A percentile compares a stretch with the other conserved stretches of the same genome.
These are phyloP conservation scores for Mrakia hoshinonis DNA, from an alignment of 768 basidiomycete genomes.

Conservation along the genomic window DNA sequence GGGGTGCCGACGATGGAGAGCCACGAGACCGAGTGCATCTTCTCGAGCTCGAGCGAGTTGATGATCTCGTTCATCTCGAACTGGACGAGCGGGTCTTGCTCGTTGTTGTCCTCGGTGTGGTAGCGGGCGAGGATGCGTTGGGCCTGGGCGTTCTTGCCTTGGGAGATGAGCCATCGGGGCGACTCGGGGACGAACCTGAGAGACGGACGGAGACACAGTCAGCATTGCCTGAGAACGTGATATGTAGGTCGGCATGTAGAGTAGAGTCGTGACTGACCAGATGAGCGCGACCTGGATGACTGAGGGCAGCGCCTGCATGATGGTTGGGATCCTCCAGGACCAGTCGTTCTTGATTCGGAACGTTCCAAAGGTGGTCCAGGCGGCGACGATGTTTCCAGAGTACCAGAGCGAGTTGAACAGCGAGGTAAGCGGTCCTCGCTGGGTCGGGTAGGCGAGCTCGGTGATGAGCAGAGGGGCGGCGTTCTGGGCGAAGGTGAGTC, in stretches of 20 bases:
- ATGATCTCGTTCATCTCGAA: conserved; percentile 29
- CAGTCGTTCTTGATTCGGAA: conserved; percentile 51
- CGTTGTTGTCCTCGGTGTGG: conserved; percentile 57
- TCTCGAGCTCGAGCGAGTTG: conserved; percentile 18
- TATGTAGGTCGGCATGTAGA: neutral
- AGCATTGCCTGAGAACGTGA: no score
- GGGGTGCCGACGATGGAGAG: neutral
- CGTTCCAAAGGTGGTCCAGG: conserved; percentile 76
- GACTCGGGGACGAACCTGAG: conserved; percentile 69
- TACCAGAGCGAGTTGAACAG: conserved; percentile 81
- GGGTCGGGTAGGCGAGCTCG: conserved; percentile 71
- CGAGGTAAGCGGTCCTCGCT: conserved; percentile 70
- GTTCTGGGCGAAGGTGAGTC: conserved; percentile 54
- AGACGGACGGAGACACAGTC: conserved; percentile 49
- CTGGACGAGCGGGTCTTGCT: conserved; percentile 19
- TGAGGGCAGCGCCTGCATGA: conserved; percentile 49
- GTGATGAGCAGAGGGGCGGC: conserved; percentile 74
- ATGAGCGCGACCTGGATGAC: conserved; percentile 10
- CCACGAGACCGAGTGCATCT: conserved; percentile 1
- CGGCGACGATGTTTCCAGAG: conserved; percentile 62
- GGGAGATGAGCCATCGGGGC: conserved; percentile 71
- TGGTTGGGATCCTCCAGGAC: conserved; percentile 55
- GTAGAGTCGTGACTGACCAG: neutral
- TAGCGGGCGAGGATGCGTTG: conserved; percentile 64
- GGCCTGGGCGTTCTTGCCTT: conserved; percentile 63